A percentile compares a stretch with the other conserved stretches of the same genome.
Conservation (phyloP, 345 rosid genomes). For the Hibiscus mutabilis region DNA sequence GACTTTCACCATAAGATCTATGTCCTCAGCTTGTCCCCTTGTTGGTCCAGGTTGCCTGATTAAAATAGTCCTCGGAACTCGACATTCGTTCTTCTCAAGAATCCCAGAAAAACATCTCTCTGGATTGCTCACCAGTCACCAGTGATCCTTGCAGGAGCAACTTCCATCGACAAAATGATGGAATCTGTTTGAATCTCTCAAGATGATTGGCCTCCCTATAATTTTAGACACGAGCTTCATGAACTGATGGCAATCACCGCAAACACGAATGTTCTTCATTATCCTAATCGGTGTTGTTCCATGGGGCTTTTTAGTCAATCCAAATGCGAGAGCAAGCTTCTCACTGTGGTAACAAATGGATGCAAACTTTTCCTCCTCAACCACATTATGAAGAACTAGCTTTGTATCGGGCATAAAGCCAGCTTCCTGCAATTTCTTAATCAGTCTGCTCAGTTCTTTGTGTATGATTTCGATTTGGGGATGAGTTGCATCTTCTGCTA, state of each 20-base stretch:
- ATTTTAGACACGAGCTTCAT: slow-evolving; percentile 44
- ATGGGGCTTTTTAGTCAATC: slow-evolving; percentile 36
- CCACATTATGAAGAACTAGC: slow-evolving; percentile 44
- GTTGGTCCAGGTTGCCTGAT: not conserved
- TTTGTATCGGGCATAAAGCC: slow-evolving; percentile 40
- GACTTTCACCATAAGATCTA: not conserved
- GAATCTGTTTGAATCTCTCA: slow-evolving; percentile 54
- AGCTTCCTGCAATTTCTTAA: slow-evolving; percentile 30
- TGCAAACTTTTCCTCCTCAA: slow-evolving; percentile 42
- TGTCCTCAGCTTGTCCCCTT: not conserved
- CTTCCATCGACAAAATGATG: slow-evolving; percentile 55
- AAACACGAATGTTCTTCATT: slow-evolving; percentile 55
- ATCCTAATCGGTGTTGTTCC: slow-evolving; percentile 41
- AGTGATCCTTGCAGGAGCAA: slow-evolving; percentile 54
- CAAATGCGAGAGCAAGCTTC: slow-evolving; percentile 54
- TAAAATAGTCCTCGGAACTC: not conserved
- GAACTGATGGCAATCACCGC: slow-evolving; percentile 52
- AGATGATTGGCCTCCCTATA: slow-evolving; percentile 28
- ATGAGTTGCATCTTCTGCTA: slow-evolving; percentile 51
- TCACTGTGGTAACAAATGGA: slow-evolving; percentile 54
- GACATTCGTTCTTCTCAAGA: not conserved
- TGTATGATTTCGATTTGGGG: slow-evolving; percentile 38
- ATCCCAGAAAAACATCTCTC: not conserved
- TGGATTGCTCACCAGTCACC: slow-evolving; percentile 22
- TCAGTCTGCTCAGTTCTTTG: slow-evolving; percentile 31